Percentiles rank a stretch among this genome's conserved stretches.
These are phyloP conservation scores for Ophiocytium majus DNA, from an alignment of 352 stramenopile genomes.

Conservation along the genomic window DNA sequence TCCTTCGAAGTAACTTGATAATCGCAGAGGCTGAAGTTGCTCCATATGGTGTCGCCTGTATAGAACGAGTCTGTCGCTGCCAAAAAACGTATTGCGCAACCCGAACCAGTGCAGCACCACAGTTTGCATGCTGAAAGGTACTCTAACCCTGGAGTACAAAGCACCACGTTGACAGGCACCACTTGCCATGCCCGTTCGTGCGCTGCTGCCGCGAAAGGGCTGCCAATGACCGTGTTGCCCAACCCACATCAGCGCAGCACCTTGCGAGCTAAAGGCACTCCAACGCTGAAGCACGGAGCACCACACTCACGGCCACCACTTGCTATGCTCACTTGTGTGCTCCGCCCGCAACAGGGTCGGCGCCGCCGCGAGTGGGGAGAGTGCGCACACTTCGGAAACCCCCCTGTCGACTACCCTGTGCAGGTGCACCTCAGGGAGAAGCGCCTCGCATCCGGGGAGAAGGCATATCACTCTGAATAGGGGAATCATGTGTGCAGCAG, in stretches of 20 bases:
- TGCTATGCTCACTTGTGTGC: neutral
- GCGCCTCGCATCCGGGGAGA: neutral
- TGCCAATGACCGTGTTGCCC: neutral
- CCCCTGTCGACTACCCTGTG: neutral
- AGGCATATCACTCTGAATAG: too few relatives aligned
- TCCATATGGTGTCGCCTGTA: too few relatives aligned
- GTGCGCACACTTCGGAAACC: constrained; percentile 2
- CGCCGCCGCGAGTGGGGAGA: constrained; percentile 1
- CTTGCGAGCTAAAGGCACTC: neutral
- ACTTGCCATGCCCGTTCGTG: neutral
- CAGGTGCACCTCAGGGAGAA: neutral
- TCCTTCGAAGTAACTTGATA: too few relatives aligned
- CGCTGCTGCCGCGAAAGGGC: neutral
- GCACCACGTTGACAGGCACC: neutral
- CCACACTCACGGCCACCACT: neutral
- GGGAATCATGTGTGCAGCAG: too few relatives aligned
- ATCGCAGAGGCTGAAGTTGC: too few relatives aligned
- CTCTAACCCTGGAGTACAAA: too few relatives aligned
- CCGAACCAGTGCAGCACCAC: too few relatives aligned
- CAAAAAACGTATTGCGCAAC: too few relatives aligned
- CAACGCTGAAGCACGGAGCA: too few relatives aligned
- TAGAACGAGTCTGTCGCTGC: too few relatives aligned
- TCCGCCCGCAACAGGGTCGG: neutral
- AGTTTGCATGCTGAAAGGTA: too few relatives aligned
- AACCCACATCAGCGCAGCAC: neutral